A percentile compares a stretch with the other conserved stretches of the same genome.
Conservation (phyloP, 2,329 filamentous ascomycete species). For the Mycosphaerelloides madeirae region DNA sequence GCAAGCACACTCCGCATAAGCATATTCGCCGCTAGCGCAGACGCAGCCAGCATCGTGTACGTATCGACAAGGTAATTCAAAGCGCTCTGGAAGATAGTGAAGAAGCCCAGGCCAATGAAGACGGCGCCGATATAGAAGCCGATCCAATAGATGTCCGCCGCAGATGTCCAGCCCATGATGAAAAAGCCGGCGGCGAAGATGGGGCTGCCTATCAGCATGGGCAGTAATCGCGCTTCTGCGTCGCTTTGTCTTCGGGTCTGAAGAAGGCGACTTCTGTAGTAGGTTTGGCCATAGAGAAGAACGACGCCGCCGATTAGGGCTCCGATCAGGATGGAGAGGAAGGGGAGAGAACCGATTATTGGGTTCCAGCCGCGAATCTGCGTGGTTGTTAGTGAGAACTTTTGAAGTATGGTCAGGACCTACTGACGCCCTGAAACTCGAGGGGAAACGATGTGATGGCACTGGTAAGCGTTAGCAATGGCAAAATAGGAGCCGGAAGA, state of each 20-base stretch:
- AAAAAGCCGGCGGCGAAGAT: conserved; percentile 41
- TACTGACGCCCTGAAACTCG: too few relatives aligned
- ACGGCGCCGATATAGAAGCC: conserved; percentile 37
- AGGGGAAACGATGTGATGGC: too few relatives aligned
- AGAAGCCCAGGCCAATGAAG: conserved; percentile 30
- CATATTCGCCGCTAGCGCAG: conserved; percentile 1
- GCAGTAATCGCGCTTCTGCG: conserved; percentile 32
- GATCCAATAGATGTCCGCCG: background rate
- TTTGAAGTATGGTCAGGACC: conserved; percentile 42
- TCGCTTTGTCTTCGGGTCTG: conserved; percentile 27
- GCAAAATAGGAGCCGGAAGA: conserved; percentile 42
- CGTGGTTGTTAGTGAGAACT: too few relatives aligned
- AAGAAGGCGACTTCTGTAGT: conserved; percentile 33
- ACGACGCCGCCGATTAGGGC: conserved; percentile 34
- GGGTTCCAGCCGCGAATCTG: conserved; percentile 39
- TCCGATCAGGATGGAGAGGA: conserved; percentile 41
- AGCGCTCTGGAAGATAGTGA: conserved; percentile 41
- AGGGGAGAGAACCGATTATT: conserved; percentile 40
- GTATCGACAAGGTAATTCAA: conserved; percentile 36
- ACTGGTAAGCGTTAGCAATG: conserved; percentile 41
- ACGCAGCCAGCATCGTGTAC: conserved; percentile 3
- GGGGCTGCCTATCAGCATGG: conserved; percentile 39
- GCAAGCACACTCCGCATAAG: conserved; percentile 4
- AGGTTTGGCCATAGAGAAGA: conserved; percentile 43
- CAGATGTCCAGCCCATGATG: conserved; percentile 42